These are phyloP conservation scores for Aspergillus sp. DNA, from an alignment of 2,329 filamentous ascomycete genomes.

Conservation along the genomic window DNA sequence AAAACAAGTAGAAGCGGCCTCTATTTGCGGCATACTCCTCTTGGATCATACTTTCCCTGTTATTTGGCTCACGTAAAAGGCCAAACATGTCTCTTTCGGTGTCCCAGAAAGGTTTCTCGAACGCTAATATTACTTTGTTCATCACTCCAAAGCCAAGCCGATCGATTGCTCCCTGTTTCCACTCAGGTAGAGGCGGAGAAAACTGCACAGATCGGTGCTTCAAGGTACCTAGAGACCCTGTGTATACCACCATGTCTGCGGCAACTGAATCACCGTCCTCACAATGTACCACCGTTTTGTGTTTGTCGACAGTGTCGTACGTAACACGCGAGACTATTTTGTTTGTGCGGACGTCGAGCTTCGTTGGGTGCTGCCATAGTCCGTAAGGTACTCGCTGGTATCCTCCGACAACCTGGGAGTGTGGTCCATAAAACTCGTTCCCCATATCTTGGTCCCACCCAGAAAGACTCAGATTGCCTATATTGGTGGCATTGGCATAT, in stretches of 20 bases:
- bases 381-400: slow-evolving; percentile 93
- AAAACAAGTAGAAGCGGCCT: slow-evolving; percentile 97
- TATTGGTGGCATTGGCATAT: slow-evolving; percentile 91
- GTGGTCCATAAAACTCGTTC: slow-evolving; percentile 94
- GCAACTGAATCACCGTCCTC: slow-evolving; percentile 73
- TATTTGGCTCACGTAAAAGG: slow-evolving; percentile 72
- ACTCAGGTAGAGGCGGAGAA: slow-evolving; percentile 81
- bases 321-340: slow-evolving; percentile 73
- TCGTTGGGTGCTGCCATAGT: slow-evolving; percentile 72
- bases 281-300: slow-evolving; percentile 66
- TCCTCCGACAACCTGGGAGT: slow-evolving; percentile 89
- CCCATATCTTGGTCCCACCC: slow-evolving; percentile 97
- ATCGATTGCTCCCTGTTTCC: slow-evolving; percentile 77
- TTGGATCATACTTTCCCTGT: slow-evolving; percentile 70
- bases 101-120: slow-evolving; percentile 89
- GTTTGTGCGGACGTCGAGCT: slow-evolving; percentile 73
- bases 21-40: slow-evolving; percentile 74
- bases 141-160: slow-evolving; percentile 89
- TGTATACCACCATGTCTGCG: slow-evolving; percentile 89
- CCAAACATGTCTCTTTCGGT: slow-evolving; percentile 89
- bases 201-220: slow-evolving; percentile 81
- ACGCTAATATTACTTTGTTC: slow-evolving; percentile 93
- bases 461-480: slow-evolving; percentile 80
- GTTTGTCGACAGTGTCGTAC: slow-evolving; percentile 50
- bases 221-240: slow-evolving; percentile 84